Conservation (phyloP, 345 rosid species). For the Hibiscus syriacus region DNA sequence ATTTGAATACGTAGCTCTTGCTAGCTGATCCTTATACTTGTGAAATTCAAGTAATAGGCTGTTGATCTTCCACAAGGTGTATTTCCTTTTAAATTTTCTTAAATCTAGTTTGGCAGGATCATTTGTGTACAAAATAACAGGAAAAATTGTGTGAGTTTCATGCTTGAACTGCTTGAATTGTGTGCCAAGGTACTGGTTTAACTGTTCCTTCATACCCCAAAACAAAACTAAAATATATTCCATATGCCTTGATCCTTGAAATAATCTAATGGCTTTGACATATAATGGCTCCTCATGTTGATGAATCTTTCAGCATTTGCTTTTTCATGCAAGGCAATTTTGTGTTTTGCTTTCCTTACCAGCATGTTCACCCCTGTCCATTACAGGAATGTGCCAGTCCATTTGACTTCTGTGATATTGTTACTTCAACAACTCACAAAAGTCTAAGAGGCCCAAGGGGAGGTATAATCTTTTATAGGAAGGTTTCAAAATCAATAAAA, state of each 20-base stretch:
- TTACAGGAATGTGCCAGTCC: constrained; percentile 79
- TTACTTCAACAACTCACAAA: constrained; percentile 98
- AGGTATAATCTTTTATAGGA: constrained; percentile 85
- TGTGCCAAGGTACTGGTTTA: neutral
- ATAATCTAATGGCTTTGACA: neutral
- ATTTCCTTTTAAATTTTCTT: neutral
- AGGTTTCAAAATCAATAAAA: constrained; percentile 65
- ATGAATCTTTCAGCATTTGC: neutral
- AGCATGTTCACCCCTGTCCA: constrained; percentile 2
- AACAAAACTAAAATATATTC: neutral
- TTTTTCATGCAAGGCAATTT: neutral
- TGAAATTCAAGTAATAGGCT: neutral
- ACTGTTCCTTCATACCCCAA: neutral
- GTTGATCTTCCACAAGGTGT: neutral
- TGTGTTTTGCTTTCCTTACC: neutral
- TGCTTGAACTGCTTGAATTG: neutral
- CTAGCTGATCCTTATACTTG: neutral
- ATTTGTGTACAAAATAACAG: neutral
- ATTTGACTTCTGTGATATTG: constrained; percentile 92
- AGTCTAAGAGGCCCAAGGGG: constrained; percentile 97
- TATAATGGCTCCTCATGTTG: neutral
- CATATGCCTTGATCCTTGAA: neutral
- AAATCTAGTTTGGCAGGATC: neutral
- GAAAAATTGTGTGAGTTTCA: neutral
- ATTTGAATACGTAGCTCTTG: neutral